A percentile compares a stretch with the other conserved stretches of the same genome.
Evolutionary conservation across 2,329 filamentous ascomycete species (phyloP).

Genomic region (Trichoderma sp.): DNA sequence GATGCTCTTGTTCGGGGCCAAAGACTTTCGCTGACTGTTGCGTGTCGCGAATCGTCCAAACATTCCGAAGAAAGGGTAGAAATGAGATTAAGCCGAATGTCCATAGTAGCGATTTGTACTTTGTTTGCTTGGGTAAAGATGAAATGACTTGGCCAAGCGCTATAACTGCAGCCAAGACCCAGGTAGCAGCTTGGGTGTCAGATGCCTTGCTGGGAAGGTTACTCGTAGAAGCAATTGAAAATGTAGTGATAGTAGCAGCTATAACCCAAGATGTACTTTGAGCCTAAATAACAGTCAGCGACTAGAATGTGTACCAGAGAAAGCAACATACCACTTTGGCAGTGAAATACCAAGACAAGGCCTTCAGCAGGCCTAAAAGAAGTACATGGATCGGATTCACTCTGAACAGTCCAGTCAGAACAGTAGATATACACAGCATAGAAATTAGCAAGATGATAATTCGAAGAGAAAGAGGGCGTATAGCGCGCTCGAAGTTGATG

Average conservation of each 20-base stretch:
- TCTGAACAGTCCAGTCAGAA: conserved; percentile 35
- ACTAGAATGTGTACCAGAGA: fast-evolving
- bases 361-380: conserved; percentile 38
- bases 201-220: conserved; percentile 38
- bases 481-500: conserved; percentile 36
- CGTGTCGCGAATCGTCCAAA: conserved; percentile 33
- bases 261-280: conserved; percentile 40
- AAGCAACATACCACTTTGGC: conserved; percentile 39
- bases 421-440: conserved; percentile 30
- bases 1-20: conserved; percentile 36
- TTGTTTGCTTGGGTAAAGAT: conserved; percentile 41
- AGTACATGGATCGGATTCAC: conserved; percentile 30
- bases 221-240: conserved; percentile 39
- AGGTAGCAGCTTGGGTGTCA: conserved; percentile 35
- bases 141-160: conserved; percentile 40
- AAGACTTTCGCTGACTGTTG: conserved; percentile 29
- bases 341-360: conserved; percentile 43
- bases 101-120: conserved; percentile 39
- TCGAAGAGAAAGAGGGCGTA: conserved; percentile 35
- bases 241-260: conserved; percentile 39
- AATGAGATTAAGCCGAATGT: conserved; percentile 38
- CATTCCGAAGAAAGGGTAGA: conserved; percentile 39
- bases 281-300: conserved; percentile 33
- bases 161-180: conserved; percentile 38
- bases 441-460: conserved; percentile 31